Evolutionary conservation across 768 basidiomycete genomes (phyloP).

Genomic region (Kondoa subrosea): DNA sequence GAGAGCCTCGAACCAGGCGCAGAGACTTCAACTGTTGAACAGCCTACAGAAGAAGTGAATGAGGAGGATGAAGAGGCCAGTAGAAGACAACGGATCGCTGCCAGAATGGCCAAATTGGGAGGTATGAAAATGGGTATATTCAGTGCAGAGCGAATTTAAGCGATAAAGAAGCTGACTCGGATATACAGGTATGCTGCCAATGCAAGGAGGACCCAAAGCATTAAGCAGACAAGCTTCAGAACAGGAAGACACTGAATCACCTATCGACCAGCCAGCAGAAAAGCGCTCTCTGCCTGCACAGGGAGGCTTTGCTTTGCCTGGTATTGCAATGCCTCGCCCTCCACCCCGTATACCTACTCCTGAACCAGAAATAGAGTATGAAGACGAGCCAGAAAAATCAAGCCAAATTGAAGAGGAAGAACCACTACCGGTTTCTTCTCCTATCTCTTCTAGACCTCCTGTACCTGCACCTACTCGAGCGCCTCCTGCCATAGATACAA

Average conservation of each 20-base stretch:
- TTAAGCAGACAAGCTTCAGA: background rate
- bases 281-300: background rate
- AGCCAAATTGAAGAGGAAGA: background rate
- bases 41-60: background rate
- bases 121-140: slow-evolving; percentile 16
- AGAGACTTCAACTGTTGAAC: too few relatives aligned
- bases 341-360: background rate
- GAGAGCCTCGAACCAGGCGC: too few relatives aligned
- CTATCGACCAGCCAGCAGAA: background rate
- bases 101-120: slow-evolving; percentile 19
- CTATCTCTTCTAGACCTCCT: background rate
- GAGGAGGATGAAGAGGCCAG: slow-evolving; percentile 10
- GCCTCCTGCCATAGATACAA: background rate
- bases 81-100: slow-evolving; percentile 13
- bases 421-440: background rate
- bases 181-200: background rate
- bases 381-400: background rate
- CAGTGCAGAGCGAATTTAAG: slow-evolving; percentile 5
- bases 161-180: background rate
- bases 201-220: background rate
- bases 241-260: background rate
- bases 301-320: slow-evolving; percentile 7
- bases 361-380: background rate
- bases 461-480: background rate
- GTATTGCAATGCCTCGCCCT: slow-evolving; percentile 3